These are phyloP conservation scores for Baudoinia panamericana DNA, from an alignment of 495 filamentous ascomycete species.

Conservation along the genomic window DNA sequence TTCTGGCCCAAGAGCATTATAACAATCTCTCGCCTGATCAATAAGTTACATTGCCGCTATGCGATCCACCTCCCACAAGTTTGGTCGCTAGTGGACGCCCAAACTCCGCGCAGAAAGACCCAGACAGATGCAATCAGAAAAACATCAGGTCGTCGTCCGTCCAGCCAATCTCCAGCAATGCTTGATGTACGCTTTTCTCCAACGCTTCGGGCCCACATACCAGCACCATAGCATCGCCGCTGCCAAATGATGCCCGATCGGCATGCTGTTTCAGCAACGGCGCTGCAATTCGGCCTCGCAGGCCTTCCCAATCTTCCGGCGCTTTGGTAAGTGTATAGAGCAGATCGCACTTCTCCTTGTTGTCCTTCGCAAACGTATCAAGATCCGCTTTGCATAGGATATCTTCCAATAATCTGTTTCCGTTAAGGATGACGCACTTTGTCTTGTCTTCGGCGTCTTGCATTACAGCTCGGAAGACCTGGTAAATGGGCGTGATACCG, in stretches of 20 bases:
- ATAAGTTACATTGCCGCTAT: too few species aligned
- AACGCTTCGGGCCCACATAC: conserved; percentile 74
- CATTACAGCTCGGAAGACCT: conserved; percentile 70
- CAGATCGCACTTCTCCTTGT: conserved; percentile 46
- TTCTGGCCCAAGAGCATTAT: too few species aligned
- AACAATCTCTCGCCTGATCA: too few species aligned
- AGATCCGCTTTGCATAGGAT: conserved; percentile 72
- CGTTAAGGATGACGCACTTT: conserved; percentile 60
- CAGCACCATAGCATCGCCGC: conserved; percentile 51
- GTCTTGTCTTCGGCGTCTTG: conserved; percentile 44
- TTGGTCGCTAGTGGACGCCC: too few species aligned
- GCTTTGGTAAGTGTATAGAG: conserved; percentile 62
- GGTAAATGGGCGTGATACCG: conserved; percentile 85
- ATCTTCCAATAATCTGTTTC: conserved; percentile 69
- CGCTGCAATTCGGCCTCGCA: conserved; percentile 53
- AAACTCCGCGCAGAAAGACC: too few species aligned
- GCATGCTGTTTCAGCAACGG: conserved; percentile 51
- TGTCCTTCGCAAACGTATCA: conserved; percentile 43
- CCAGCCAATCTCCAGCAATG: conserved; percentile 63
- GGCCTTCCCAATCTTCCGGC: conserved; percentile 51
- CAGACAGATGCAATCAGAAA: too few species aligned
- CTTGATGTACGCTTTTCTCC: conserved; percentile 53
- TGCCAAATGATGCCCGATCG: conserved; percentile 19
- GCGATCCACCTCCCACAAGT: too few species aligned
- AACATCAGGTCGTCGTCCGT: conserved; percentile 67